These are phyloP conservation scores for Fusarium poae DNA, from an alignment of 2,329 filamentous ascomycete genomes.

Conservation along the genomic window DNA sequence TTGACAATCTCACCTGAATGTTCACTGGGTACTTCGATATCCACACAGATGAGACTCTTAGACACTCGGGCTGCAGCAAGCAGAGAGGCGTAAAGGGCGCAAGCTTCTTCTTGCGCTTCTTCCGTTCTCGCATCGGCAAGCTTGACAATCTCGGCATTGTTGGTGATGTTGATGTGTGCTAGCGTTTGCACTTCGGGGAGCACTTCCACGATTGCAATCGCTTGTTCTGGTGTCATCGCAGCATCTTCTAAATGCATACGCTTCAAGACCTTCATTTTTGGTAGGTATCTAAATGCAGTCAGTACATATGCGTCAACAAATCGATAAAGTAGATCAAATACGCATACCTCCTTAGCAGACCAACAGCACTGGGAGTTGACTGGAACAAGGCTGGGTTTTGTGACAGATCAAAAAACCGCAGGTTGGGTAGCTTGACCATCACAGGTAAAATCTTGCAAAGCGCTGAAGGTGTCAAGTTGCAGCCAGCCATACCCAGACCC, in stretches of 20 bases:
- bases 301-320: constrained; percentile 2
- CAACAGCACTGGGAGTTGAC: constrained; percentile 77
- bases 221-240: constrained; percentile 85
- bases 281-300: constrained; percentile 72
- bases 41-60: constrained; percentile 85
- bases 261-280: constrained; percentile 81
- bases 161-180: constrained; percentile 87
- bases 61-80: constrained; percentile 90
- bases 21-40: constrained; percentile 86
- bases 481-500: constrained; percentile 88
- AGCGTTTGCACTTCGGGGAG: constrained; percentile 85
- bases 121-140: constrained; percentile 83
- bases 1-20: constrained; percentile 92
- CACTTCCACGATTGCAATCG: constrained; percentile 90
- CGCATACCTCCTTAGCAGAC: constrained; percentile 78
- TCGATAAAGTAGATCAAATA: neutral
- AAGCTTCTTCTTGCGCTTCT: constrained; percentile 89
- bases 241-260: constrained; percentile 90
- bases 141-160: constrained; percentile 79
- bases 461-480: constrained; percentile 79
- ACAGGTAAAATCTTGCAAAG: constrained; percentile 82
- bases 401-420: constrained; percentile 92
- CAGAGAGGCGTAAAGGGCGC: constrained; percentile 90
- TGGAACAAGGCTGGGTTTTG: constrained; percentile 88
- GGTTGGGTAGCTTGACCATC: constrained; percentile 75